Conservation (phyloP, 2,329 filamentous ascomycete species). For the Gaeumannomyces sp. region DNA sequence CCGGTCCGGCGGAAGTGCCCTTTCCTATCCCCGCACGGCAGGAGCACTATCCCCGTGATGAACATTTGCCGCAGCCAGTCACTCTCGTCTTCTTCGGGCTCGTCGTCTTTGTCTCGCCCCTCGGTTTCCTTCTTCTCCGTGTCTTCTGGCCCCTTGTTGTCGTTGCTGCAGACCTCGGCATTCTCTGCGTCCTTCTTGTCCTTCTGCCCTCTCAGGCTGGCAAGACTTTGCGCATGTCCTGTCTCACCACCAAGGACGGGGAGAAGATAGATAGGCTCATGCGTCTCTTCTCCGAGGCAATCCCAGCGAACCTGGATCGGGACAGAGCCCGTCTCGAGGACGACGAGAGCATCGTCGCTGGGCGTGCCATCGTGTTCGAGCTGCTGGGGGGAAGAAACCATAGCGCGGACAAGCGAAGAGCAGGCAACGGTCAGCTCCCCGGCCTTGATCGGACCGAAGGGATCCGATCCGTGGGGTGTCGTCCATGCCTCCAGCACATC, state of each 20-base stretch:
- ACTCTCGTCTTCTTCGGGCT: neutral
- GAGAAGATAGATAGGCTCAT: constrained; percentile 2
- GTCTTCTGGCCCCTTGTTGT: no score
- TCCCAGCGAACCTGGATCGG: neutral
- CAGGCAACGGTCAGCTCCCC: constrained; percentile 1
- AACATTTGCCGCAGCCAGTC: neutral
- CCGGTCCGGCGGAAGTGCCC: constrained; percentile 1
- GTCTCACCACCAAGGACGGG: neutral
- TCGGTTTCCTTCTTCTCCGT: no score
- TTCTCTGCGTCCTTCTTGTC: no score
- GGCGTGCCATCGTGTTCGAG: neutral
- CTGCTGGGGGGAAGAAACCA: neutral
- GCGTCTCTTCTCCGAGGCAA: neutral
- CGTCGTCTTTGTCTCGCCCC: neutral
- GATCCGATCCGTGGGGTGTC: neutral
- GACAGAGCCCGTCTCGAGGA: neutral
- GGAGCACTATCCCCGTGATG: neutral
- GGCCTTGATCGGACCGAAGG: neutral
- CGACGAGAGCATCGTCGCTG: no score
- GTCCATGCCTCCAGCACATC: constrained; percentile 5
- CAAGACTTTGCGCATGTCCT: neutral
- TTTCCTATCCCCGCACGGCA: neutral
- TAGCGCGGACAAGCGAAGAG: neutral
- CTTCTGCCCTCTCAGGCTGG: neutral
- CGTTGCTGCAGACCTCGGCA: no score